Conservation (phyloP, 768 basidiomycete genomes). For the Serendipita sp. region DNA sequence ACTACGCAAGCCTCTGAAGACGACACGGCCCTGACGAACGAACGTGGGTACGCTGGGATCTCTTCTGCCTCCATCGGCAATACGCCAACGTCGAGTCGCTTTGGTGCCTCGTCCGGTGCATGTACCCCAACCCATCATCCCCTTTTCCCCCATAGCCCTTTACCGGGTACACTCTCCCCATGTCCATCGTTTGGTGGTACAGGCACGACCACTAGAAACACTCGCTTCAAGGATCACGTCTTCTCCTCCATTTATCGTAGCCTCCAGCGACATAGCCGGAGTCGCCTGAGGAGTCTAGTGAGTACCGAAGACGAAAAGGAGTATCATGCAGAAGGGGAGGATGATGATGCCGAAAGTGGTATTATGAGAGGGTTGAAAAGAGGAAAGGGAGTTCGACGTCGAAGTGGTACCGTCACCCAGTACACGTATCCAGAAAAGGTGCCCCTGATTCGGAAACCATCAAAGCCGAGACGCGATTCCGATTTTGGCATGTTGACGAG, state of each 20-base stretch:
- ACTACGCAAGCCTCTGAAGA: background rate
- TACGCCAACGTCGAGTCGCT: background rate
- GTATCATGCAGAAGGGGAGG: constrained; percentile 25
- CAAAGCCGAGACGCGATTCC: background rate
- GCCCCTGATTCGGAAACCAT: background rate
- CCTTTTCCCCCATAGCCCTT: background rate
- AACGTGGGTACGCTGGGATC: background rate
- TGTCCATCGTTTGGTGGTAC: constrained; percentile 57
- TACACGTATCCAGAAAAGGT: background rate
- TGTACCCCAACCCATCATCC: constrained; percentile 21
- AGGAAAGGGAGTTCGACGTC: background rate
- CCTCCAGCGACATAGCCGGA: constrained; percentile 34
- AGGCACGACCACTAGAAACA: constrained; percentile 87
- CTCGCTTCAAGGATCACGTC: constrained; percentile 86
- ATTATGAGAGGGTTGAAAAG: background rate
- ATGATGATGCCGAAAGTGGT: constrained; percentile 16
- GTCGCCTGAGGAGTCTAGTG: constrained; percentile 16
- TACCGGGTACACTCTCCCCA: constrained; percentile 15
- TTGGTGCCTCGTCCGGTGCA: constrained; percentile 18
- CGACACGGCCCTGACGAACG: background rate
- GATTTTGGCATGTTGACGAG: background rate
- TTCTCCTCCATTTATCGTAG: constrained; percentile 76
- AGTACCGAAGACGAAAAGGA: constrained; percentile 45
- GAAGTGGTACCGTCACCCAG: constrained; percentile 1
- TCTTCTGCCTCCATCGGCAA: constrained; percentile 2